These are phyloP conservation scores for Blastobotrys chiropterorum DNA, from an alignment of 805 yeast genomes.

Conservation along the genomic window DNA sequence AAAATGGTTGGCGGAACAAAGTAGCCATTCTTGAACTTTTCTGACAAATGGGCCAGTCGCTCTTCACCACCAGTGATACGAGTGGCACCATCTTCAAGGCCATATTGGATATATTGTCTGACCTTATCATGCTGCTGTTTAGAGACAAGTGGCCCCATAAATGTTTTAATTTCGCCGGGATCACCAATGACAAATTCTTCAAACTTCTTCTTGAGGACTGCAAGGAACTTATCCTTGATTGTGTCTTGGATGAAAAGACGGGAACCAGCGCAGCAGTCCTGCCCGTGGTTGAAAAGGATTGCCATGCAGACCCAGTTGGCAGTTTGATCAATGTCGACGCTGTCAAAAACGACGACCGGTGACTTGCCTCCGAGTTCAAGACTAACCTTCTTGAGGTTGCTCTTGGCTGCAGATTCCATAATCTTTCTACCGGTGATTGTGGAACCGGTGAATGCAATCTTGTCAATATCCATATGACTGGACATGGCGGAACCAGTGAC, in stretches of 20 bases:
- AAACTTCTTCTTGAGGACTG: slow-evolving; percentile 46
- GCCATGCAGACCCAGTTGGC: slow-evolving; percentile 68
- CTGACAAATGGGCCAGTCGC: slow-evolving; percentile 36
- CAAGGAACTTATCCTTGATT: slow-evolving; percentile 65
- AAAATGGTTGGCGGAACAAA: slow-evolving; percentile 71
- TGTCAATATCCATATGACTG: slow-evolving; percentile 57
- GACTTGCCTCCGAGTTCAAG: slow-evolving; percentile 94
- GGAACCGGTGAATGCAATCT: slow-evolving; percentile 91
- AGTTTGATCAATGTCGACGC: slow-evolving; percentile 72
- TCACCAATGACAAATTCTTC: slow-evolving; percentile 49
- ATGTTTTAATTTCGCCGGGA: slow-evolving; percentile 66
- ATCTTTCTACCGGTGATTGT: slow-evolving; percentile 78
- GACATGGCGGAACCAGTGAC: slow-evolving; percentile 60
- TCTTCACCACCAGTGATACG: slow-evolving; percentile 71
- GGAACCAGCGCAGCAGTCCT: slow-evolving; percentile 91
- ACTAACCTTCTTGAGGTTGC: slow-evolving; percentile 70
- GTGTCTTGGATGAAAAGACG: slow-evolving; percentile 80
- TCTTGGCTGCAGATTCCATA: slow-evolving; percentile 65
- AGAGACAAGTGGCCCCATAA: slow-evolving; percentile 88
- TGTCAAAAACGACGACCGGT: slow-evolving; percentile 79
- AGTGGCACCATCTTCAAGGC: slow-evolving; percentile 76
- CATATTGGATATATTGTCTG: slow-evolving; percentile 63
- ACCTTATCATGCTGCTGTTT: slow-evolving; percentile 67
- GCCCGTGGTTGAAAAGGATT: slow-evolving; percentile 87
- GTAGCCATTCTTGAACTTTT: slow-evolving; percentile 44